These are phyloP conservation scores for Phytophthora meadii DNA, from an alignment of 352 stramenopile genomes.

Conservation along the genomic window DNA sequence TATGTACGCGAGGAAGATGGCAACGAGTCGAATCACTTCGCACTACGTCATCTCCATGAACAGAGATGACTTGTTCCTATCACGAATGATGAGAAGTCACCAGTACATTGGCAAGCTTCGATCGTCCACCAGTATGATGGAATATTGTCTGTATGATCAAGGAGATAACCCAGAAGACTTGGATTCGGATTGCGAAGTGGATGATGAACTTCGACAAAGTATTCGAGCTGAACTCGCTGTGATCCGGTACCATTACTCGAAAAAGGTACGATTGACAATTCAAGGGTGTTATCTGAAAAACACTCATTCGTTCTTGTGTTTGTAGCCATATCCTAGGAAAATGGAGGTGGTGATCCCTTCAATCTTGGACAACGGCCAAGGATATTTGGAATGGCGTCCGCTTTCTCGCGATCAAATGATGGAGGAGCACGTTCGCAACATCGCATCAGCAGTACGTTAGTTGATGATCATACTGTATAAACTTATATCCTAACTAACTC, in stretches of 20 bases:
- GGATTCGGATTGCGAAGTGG: conserved; percentile 81
- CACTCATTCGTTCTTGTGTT: not conserved
- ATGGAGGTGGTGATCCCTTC: conserved; percentile 86
- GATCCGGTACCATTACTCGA: conserved; percentile 76
- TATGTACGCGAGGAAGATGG: conserved; percentile 85
- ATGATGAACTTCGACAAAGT: conserved; percentile 78
- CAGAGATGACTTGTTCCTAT: conserved; percentile 82
- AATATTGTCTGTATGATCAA: conserved; percentile 88
- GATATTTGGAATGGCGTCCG: conserved; percentile 76
- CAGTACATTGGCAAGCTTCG: conserved; percentile 90
- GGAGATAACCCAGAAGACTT: conserved; percentile 87
- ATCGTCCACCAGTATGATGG: conserved; percentile 80
- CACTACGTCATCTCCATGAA: conserved; percentile 91
- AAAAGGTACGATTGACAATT: conserved; percentile 54
- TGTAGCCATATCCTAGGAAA: conserved; percentile 71
- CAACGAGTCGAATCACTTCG: conserved; percentile 75
- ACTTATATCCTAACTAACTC: not conserved
- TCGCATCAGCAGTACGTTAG: conserved; percentile 58
- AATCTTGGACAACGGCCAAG: conserved; percentile 65
- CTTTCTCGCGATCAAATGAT: conserved; percentile 82
- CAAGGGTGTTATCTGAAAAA: not conserved
- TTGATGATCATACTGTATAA: too few species aligned
- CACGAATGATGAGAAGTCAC: conserved; percentile 80
- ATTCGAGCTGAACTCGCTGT: conserved; percentile 78
- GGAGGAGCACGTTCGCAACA: conserved; percentile 73